A percentile compares a stretch with the other conserved stretches of the same genome.
Conservation (phyloP, 2,329 filamentous ascomycete genomes). For the Monosporascus sp. region DNA sequence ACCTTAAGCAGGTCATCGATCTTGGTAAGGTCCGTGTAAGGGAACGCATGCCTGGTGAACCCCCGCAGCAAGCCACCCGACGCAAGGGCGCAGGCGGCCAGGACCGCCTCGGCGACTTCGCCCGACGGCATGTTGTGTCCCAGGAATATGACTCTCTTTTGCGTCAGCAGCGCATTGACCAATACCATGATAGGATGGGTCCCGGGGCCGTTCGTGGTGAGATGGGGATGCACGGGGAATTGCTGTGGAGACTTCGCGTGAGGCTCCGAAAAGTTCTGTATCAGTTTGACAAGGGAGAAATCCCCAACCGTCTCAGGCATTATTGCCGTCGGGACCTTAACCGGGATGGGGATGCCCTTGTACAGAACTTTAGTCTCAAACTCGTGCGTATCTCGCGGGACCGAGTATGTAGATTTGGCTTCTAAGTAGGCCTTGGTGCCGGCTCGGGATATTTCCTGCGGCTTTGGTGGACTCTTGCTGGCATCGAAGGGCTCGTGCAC, state of each 20-base stretch:
- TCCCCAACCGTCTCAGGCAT: conserved; percentile 96
- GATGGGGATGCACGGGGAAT: conserved; percentile 81
- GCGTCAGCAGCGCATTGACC: conserved; percentile 88
- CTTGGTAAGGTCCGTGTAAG: conserved; percentile 96
- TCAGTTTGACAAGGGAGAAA: conserved; percentile 94
- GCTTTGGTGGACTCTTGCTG: conserved; percentile 42
- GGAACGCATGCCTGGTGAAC: conserved; percentile 94
- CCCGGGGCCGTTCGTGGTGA: conserved; percentile 83
- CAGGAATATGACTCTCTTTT: conserved; percentile 93
- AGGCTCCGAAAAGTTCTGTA: conserved; percentile 83
- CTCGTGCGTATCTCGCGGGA: conserved; percentile 93
- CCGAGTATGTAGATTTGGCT: conserved; percentile 61
- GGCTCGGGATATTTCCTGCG: conserved; percentile 49
- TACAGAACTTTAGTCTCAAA: conserved; percentile 95
- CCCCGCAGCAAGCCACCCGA: conserved; percentile 89
- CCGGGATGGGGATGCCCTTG: conserved; percentile 92
- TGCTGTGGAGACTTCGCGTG: conserved; percentile 80
- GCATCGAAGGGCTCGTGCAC: conserved; percentile 40
- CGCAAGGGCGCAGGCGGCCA: conserved; percentile 90
- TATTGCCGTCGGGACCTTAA: conserved; percentile 90
- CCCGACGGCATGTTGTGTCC: conserved; percentile 93
- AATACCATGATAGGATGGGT: conserved; percentile 95
- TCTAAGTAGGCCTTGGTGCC: conserved; percentile 60
- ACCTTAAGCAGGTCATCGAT: conserved; percentile 95
- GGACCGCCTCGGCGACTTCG: conserved; percentile 94